phyloP scores from a whole-genome alignment of 129 eudicot genomes.

The sunflower (Helianthus annuus) region DNA sequence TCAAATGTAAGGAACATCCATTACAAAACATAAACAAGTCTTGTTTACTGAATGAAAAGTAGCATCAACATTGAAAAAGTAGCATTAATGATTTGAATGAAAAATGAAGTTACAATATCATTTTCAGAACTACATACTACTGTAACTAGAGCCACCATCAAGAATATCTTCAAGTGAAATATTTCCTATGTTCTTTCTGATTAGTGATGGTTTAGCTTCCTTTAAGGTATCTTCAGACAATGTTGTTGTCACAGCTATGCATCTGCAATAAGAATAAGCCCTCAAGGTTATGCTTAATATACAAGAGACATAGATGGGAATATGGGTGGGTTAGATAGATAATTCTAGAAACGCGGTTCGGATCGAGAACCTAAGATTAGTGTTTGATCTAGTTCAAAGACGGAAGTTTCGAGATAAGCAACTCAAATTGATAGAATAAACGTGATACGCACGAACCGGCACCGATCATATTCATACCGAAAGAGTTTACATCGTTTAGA shows the following conservation, averaged over 20 bases:
- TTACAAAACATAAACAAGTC: conserved; percentile 41
- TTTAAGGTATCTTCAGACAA: conserved; percentile 70
- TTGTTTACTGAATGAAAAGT: conserved; percentile 29
- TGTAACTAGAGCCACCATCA: conserved; percentile 79
- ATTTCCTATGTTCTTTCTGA: conserved; percentile 79
- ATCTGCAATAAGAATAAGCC: conserved; percentile 54
- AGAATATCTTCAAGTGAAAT: conserved; percentile 81
- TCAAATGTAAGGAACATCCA: conserved; percentile 28
- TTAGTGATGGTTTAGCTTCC: conserved; percentile 69
- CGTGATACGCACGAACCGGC: no score
- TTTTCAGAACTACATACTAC: conserved; percentile 74
- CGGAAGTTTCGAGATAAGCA: background rate
- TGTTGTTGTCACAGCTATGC: conserved; percentile 97
- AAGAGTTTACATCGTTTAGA: no score
- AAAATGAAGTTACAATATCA: conserved; percentile 30
- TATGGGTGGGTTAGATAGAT: background rate
- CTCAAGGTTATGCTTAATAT: conserved; percentile 10
- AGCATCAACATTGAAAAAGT: conserved; percentile 26
- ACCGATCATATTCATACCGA: no score
- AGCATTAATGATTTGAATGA: conserved; percentile 23
- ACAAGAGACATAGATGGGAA: background rate
- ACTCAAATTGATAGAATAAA: no score
- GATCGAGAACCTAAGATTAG: no score
- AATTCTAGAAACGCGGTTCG: no score
- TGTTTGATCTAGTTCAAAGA: no score